Conservation (phyloP, 2,329 filamentous ascomycete genomes). For the Diaporthe longicolla region DNA sequence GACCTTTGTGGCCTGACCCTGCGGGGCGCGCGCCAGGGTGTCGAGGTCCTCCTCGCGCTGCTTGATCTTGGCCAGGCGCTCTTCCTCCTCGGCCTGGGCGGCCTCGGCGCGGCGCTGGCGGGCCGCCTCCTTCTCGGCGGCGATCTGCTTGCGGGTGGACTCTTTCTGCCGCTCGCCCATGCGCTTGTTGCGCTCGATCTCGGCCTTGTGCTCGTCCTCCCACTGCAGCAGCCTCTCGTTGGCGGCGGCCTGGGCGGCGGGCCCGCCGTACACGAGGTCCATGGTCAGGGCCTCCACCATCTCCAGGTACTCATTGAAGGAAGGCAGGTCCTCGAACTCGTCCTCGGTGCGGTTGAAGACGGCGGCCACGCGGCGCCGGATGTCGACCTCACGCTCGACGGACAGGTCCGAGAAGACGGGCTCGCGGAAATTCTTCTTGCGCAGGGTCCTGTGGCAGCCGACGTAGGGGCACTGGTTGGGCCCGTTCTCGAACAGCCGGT, state of each 20-base stretch:
- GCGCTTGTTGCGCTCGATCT: slow-evolving; percentile 74
- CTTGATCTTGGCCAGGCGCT: slow-evolving; percentile 74
- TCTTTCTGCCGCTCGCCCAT: slow-evolving; percentile 68
- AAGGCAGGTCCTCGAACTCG: slow-evolving; percentile 87
- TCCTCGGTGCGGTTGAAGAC: slow-evolving; percentile 92
- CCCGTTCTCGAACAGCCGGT: slow-evolving; percentile 92
- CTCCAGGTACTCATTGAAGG: slow-evolving; percentile 96
- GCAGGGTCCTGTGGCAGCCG: slow-evolving; percentile 87
- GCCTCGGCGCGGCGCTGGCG: slow-evolving; percentile 74
- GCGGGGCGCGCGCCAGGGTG: slow-evolving; percentile 74
- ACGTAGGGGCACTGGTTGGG: slow-evolving; percentile 94
- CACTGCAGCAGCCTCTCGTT: slow-evolving; percentile 74
- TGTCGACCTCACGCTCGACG: slow-evolving; percentile 94
- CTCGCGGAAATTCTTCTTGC: slow-evolving; percentile 85
- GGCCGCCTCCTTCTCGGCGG: slow-evolving; percentile 76
- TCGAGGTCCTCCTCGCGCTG: slow-evolving; percentile 79
- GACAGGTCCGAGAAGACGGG: slow-evolving; percentile 92
- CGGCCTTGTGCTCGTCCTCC: slow-evolving; percentile 78
- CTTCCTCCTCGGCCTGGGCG: slow-evolving; percentile 77
- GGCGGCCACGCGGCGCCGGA: slow-evolving; percentile 81
- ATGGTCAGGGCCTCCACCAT: slow-evolving; percentile 91
- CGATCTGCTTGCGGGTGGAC: slow-evolving; percentile 67
- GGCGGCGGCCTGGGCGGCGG: slow-evolving; percentile 65
- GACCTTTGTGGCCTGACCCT: slow-evolving; percentile 69
- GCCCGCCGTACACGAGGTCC: slow-evolving; percentile 82